phyloP scores from a whole-genome alignment of 139 green algal genomes.

The Asterochloris sp. region DNA sequence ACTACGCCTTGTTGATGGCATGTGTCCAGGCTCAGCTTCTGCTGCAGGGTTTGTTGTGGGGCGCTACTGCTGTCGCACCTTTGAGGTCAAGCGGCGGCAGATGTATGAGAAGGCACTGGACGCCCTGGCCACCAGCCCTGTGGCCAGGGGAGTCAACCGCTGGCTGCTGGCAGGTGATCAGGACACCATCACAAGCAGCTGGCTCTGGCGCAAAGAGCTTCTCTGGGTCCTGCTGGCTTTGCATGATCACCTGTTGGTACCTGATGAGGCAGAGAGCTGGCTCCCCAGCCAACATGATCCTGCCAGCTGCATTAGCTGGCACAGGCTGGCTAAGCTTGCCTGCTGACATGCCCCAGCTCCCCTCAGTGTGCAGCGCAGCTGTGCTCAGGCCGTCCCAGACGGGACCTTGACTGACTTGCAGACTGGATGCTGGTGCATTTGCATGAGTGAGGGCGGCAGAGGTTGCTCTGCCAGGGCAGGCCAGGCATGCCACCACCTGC shows the following conservation, averaged over 20 bases:
- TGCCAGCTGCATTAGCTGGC: no score
- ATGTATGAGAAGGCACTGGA: slow-evolving; percentile 66
- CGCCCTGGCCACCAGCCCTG: slow-evolving; percentile 53
- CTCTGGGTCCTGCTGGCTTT: no score
- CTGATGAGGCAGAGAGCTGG: not conserved
- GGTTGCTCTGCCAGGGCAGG: no score
- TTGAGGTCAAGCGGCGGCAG: slow-evolving; percentile 59
- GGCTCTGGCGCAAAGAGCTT: no score
- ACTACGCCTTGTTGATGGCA: not conserved
- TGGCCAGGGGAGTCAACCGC: slow-evolving; percentile 38
- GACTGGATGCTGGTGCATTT: no score
- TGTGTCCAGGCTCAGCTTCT: not conserved
- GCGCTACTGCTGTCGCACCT: slow-evolving; percentile 52
- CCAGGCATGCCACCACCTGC: not conserved
- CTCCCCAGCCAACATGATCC: not conserved
- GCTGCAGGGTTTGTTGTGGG: slow-evolving; percentile 60
- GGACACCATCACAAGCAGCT: not conserved
- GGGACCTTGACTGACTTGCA: no score
- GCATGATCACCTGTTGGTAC: no score
- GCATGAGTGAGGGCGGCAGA: no score
- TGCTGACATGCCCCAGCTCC: no score
- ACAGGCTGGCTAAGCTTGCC: no score
- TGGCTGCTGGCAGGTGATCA: slow-evolving; percentile 52
- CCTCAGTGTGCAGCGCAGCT: no score
- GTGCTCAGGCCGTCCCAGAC: no score